Conservation (phyloP, 2,329 filamentous ascomycete genomes). For the Arthroderma uncinatum region DNA sequence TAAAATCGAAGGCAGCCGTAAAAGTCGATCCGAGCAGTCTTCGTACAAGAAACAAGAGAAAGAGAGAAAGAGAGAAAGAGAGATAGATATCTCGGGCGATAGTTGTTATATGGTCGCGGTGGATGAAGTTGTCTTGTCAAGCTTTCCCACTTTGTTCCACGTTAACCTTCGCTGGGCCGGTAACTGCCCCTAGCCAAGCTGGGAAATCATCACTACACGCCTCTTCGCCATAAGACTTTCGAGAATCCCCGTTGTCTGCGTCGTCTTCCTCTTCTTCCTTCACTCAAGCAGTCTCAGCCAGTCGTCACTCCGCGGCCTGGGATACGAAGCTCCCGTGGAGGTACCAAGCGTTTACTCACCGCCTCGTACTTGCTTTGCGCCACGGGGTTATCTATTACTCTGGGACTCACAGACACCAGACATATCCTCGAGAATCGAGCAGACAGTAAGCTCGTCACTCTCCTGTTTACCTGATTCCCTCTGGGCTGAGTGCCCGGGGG, state of each 20-base stretch:
- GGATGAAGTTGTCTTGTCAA: not conserved
- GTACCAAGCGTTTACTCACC: not conserved
- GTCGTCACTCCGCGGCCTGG: not conserved
- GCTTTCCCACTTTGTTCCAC: no score
- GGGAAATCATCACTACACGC: not conserved
- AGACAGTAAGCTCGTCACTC: not conserved
- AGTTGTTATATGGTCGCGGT: not conserved
- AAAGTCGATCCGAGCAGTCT: no score
- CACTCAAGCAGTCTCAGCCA: not conserved
- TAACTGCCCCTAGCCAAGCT: not conserved
- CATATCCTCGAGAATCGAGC: not conserved
- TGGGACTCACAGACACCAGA: not conserved
- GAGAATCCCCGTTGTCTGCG: conserved; percentile 2
- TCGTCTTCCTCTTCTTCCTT: not conserved
- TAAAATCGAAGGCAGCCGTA: no score
- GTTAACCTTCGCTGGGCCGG: no score
- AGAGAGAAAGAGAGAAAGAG: not conserved
- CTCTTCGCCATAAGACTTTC: not conserved
- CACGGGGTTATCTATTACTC: not conserved
- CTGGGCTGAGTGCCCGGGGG: not conserved
- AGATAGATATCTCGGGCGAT: not conserved
- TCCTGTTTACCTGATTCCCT: not conserved
- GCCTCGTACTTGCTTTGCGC: not conserved
- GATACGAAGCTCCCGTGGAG: no score
- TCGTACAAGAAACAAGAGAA: not conserved